Evolutionary conservation across 2,329 filamentous ascomycete species (phyloP), one percentile per base, ranked within the genome.

Genomic region (Aspergillus proliferans): DNA sequence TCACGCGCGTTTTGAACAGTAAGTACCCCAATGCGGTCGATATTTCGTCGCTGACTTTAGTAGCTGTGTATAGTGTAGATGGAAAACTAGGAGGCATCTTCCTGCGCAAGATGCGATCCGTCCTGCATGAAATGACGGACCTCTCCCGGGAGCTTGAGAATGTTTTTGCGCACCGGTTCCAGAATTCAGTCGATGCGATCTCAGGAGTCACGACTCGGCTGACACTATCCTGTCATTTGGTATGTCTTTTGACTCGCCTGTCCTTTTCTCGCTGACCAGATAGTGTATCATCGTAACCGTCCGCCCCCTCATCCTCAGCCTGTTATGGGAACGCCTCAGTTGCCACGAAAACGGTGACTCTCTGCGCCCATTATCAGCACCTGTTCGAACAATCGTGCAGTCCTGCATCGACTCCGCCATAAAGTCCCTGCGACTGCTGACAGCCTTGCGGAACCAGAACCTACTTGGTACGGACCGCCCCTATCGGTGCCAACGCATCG

Each of bases 1-100:
- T 67, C 39, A 63, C 70, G 4, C 59, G 65, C 3, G 71, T 73
- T 33, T 52, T 70, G 1, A 64, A 62, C 42, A 70, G 70, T 71
- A 58, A 55, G 68, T 57, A 30, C 3, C 2, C 15, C 36, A 18
- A 19, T 24, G 14, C 14, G 14, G 15, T 8, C 18, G 15, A 6
- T 4, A 28, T 36, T 36, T 30, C 24, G 7, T 44, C n/a, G 19
- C 46, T 51, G n/a, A 50, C 38, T 1, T 9, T 10, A n/a, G 8
- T 15, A 70, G 65, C 65, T 43, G 64, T 71, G 2, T 71, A 71
- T 50, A 66, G 67, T 10, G 52, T 55, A 6, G 58, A 65, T 43
- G 61, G 61, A 7, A 59, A 53, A 12, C 48, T 63, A 12, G 60
- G 61, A 2, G 58, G 55, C 4, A 49, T 49, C 14, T 63, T 63